These are phyloP conservation scores for Phytophthora fragariaefolia DNA, from an alignment of 352 stramenopile species.

Conservation along the genomic window DNA sequence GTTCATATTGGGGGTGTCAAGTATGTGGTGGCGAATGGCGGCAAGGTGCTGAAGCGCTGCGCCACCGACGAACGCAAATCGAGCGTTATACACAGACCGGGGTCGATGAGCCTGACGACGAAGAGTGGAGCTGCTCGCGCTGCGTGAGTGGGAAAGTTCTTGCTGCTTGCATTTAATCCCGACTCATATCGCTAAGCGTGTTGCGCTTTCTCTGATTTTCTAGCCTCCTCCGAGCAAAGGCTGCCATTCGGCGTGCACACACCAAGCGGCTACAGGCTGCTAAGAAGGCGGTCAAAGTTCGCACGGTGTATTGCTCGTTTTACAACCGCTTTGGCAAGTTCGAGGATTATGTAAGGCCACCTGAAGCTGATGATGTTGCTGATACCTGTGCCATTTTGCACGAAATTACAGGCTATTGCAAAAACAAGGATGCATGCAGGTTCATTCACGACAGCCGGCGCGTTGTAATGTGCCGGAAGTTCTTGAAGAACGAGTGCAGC, in stretches of 20 bases:
- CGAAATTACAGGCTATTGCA: slow-evolving; percentile 68
- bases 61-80: slow-evolving; percentile 32
- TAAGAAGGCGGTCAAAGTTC: slow-evolving; percentile 39
- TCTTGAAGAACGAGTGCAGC: slow-evolving; percentile 68
- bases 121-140: slow-evolving; percentile 41
- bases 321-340: slow-evolving; percentile 86
- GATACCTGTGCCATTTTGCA: slow-evolving; percentile 14
- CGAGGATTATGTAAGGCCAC: not conserved
- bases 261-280: slow-evolving; percentile 42
- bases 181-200: not conserved
- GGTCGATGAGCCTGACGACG: slow-evolving; percentile 29
- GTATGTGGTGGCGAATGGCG: slow-evolving; percentile 50
- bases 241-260: slow-evolving; percentile 57
- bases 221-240: slow-evolving; percentile 53
- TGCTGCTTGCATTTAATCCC: too few relatives aligned
- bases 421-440: slow-evolving; percentile 78
- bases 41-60: slow-evolving; percentile 54
- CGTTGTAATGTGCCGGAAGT: slow-evolving; percentile 84
- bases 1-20: slow-evolving; percentile 55
- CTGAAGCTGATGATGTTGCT: slow-evolving; percentile 7
- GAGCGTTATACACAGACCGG: slow-evolving; percentile 10
- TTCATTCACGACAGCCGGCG: slow-evolving; percentile 87
- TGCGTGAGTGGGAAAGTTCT: slow-evolving; percentile 39
- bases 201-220: not conserved
- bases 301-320: slow-evolving; percentile 83